Evolutionary conservation across 805 yeast species (phyloP), one percentile per base, ranked within the genome.

Genomic region (Starmerella floris): DNA sequence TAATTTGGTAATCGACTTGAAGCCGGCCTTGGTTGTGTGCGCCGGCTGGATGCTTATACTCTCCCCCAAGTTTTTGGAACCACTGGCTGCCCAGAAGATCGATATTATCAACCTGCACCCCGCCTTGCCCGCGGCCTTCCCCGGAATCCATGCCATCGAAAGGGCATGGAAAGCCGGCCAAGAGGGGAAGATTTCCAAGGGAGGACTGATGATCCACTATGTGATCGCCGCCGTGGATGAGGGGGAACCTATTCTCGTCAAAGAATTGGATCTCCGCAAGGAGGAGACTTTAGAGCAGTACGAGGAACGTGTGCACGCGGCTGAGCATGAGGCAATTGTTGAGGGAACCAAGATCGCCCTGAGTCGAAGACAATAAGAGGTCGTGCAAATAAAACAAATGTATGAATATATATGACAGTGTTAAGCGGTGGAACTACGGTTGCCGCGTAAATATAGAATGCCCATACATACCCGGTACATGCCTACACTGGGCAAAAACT

Each of bases 1-100:
- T 9, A 64, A 72, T 38, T 56, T 79, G 21, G 74, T 91, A 20
- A 59, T 83, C 21, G 58, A 67, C 1, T 47, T 59, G 30, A 69
- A 70, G 51, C 97, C 97, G 4, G 83, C 82, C 51, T 68, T 91
- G 49, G 77, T 91, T 32, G 96, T 91, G 5, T 91, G 98, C 64
- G 98, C 98, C 4, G 98, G 98, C 2, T 91, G 98, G 98, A 79
- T 91, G 87, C 71, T 91, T 40, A 91, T 91, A 45, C 68, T 91
- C 46, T 81, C 95, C 1, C 77, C 83, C 3, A 68, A 74, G 19
- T 85, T 84, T 51, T 67, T 91, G 46, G 63, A 66, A 31, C 85
- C 87, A 3, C 61, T 87, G 27, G 73, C 67, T 39, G 59, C 69
- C 2, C 74, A 69, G 3, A 65, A 70, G 1, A 70, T 85, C 23